These are phyloP conservation scores for Tripterygium wilfordii DNA, from an alignment of 177 flowering plant genomes.

Conservation along the genomic window DNA sequence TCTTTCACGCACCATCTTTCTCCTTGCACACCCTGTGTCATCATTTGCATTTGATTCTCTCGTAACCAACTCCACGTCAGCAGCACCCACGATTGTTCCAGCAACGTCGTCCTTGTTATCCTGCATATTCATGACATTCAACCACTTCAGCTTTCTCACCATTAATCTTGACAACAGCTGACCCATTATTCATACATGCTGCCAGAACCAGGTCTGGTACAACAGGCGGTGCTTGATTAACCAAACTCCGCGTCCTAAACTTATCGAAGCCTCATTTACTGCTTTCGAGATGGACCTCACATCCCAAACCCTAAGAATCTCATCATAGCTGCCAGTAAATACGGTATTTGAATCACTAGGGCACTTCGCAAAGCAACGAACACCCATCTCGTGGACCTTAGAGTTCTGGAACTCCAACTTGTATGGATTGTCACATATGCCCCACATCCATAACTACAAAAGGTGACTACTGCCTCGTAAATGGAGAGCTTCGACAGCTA, in stretches of 20 bases:
- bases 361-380: conserved; percentile 74
- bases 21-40: too few species aligned
- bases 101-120: too few species aligned
- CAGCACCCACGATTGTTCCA: too few species aligned
- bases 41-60: too few species aligned
- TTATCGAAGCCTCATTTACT: conserved; percentile 46
- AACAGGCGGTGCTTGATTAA: conserved; percentile 79
- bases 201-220: conserved; percentile 57
- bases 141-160: conserved; percentile 37
- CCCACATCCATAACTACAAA: conserved; percentile 49
- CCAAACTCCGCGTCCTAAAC: conserved; percentile 96
- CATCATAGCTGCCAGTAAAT: conserved; percentile 92
- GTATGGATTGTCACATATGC: conserved; percentile 53
- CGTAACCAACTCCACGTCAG: too few species aligned
- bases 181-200: conserved; percentile 98
- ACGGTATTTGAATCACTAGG: conserved; percentile 44
- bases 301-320: conserved; percentile 81
- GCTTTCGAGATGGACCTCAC: conserved; percentile 66
- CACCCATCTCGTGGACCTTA: conserved; percentile 75
- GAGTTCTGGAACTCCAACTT: conserved; percentile 56
- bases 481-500: too few species aligned
- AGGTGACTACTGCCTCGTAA: too few species aligned
- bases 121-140: conserved; percentile 61
- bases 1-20: too few species aligned
- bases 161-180: conserved; percentile 46